phyloP scores from a whole-genome alignment of 345 rosid genomes.

The Mangifera indica region DNA sequence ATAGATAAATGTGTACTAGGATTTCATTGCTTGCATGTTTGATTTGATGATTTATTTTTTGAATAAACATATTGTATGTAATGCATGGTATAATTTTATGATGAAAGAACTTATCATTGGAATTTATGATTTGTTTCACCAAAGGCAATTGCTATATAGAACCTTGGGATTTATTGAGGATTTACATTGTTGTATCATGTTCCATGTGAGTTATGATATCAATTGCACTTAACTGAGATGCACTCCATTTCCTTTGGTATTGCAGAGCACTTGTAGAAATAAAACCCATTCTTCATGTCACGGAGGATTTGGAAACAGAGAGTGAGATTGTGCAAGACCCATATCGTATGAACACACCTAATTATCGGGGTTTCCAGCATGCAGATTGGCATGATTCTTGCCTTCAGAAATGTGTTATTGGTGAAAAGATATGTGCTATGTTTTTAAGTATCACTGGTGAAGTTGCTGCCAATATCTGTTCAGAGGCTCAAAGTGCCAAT shows the following conservation, averaged over 20 bases:
- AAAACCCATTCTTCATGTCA: slow-evolving; percentile 72
- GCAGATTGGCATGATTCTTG: slow-evolving; percentile 84
- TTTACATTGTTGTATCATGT: not conserved
- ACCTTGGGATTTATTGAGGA: not conserved
- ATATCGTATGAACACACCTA: slow-evolving; percentile 21
- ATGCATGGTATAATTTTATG: not conserved
- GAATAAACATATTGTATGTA: not conserved
- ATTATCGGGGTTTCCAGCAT: slow-evolving; percentile 55
- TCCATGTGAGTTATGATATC: not conserved
- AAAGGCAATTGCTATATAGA: not conserved
- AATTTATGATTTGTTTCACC: not conserved
- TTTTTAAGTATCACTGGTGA: slow-evolving; percentile 58
- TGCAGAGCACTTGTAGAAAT: slow-evolving; percentile 87
- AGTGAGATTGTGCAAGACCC: slow-evolving; percentile 30
- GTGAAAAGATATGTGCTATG: slow-evolving; percentile 57
- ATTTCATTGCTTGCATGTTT: not conserved
- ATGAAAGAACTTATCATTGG: not conserved
- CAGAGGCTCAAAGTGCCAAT: slow-evolving; percentile 22
- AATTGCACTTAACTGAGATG: not conserved
- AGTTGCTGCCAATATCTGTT: slow-evolving; percentile 42
- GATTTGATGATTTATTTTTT: not conserved
- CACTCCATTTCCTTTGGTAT: slow-evolving; percentile 6
- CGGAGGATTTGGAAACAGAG: slow-evolving; percentile 38
- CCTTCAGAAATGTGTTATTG: slow-evolving; percentile 63
- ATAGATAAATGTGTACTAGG: not conserved